Conservation (phyloP, 257 asterid genomes). For the Prunella vulgaris region DNA sequence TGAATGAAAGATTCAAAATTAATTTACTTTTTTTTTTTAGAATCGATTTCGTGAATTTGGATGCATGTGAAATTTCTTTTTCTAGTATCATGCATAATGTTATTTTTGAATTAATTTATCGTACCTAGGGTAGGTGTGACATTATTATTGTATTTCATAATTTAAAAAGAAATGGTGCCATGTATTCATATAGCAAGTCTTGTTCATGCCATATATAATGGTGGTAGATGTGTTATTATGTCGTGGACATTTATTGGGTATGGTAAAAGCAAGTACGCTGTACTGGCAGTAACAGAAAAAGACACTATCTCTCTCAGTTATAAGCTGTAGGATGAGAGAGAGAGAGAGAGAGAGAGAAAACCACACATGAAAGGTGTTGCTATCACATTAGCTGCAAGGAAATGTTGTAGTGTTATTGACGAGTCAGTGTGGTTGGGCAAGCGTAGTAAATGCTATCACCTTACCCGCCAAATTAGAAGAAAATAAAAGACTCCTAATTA, state of each 20-base stretch:
- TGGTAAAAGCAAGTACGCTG: neutral
- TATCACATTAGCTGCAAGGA: neutral
- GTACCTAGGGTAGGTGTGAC: too few species aligned
- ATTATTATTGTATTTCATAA: too few species aligned
- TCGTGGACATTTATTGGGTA: neutral
- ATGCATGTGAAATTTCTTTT: too few species aligned
- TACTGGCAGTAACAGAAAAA: neutral
- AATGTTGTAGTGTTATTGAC: neutral
- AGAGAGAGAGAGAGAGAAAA: conserved; percentile 10
- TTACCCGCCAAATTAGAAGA: neutral
- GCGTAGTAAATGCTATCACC: conserved; percentile 17
- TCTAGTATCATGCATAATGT: too few species aligned
- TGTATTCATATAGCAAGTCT: too few species aligned
- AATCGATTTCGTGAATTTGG: too few species aligned
- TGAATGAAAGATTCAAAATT: too few species aligned
- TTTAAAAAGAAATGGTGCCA: too few species aligned
- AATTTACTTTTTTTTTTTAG: too few species aligned
- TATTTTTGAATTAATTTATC: too few species aligned
- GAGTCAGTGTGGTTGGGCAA: conserved; percentile 16
- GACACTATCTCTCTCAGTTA: neutral
- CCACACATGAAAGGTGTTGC: conserved; percentile 10
- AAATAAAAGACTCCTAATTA: too few species aligned
- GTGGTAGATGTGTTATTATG: neutral
- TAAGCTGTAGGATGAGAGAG: neutral
- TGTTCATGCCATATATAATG: neutral